A percentile compares a stretch with the other conserved stretches of the same genome.
phyloP scores from a whole-genome alignment of 768 basidiomycete species.

The Kwoniella europaea region DNA sequence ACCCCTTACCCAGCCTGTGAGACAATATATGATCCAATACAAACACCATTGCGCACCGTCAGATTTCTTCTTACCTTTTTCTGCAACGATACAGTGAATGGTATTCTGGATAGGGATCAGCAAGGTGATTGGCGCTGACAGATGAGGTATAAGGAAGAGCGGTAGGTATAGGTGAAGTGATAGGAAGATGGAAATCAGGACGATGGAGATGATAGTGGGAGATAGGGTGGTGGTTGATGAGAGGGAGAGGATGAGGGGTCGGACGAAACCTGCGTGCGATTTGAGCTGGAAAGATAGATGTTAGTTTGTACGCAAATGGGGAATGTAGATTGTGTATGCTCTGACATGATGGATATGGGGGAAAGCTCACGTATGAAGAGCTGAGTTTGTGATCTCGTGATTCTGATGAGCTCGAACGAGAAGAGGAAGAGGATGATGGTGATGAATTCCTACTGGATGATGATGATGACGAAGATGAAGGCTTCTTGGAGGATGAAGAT shows the following conservation, averaged over 20 bases:
- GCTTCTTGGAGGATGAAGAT: neutral
- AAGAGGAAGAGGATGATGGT: neutral
- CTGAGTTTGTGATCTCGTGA: neutral
- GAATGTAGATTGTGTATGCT: no score
- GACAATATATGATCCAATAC: constrained; percentile 36
- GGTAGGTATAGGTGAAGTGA: constrained; percentile 57
- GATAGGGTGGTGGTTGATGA: constrained; percentile 20
- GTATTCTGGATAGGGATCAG: constrained; percentile 44
- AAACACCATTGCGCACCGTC: constrained; percentile 41
- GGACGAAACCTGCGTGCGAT: constrained; percentile 39
- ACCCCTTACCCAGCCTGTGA: constrained; percentile 28
- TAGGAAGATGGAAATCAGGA: constrained; percentile 72
- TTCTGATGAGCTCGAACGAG: neutral
- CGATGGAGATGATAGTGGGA: constrained; percentile 65
- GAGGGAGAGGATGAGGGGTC: constrained; percentile 11
- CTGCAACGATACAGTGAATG: constrained; percentile 11
- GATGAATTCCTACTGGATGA: neutral
- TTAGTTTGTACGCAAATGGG: neutral
- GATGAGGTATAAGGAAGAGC: constrained; percentile 32
- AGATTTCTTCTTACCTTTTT: constrained; percentile 1
- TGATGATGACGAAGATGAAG: neutral
- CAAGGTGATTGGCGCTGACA: constrained; percentile 35
- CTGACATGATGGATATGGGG: no score
- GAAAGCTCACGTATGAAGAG: neutral
- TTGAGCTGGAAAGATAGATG: constrained; percentile 14